phyloP scores from a whole-genome alignment of 148 eudicot species.

The Diospyros lotus region DNA sequence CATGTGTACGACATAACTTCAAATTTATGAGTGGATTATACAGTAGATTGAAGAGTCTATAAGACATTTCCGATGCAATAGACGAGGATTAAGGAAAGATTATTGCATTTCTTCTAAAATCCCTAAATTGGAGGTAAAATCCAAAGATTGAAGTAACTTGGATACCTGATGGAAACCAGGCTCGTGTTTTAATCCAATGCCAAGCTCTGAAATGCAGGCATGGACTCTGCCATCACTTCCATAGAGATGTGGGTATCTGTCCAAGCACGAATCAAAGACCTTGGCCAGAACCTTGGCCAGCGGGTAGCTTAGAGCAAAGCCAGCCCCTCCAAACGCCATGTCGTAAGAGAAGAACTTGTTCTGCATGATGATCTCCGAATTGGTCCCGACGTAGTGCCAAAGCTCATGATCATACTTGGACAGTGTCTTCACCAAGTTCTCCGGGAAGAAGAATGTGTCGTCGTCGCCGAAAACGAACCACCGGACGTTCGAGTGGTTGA shows the following conservation, averaged over 20 bases:
- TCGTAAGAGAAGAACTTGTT: slow-evolving; percentile 43
- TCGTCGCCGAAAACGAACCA: slow-evolving; percentile 93
- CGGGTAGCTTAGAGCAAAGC: slow-evolving; percentile 79
- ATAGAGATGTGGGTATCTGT: slow-evolving; percentile 62
- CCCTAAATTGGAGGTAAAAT: too few relatives aligned
- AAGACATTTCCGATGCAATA: too few relatives aligned
- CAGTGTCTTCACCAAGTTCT: slow-evolving; percentile 54
- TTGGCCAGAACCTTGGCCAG: slow-evolving; percentile 58
- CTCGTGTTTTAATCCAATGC: slow-evolving; percentile 55
- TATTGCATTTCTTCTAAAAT: too few relatives aligned
- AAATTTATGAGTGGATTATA: too few relatives aligned
- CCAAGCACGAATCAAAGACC: slow-evolving; percentile 71
- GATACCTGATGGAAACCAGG: slow-evolving; percentile 92
- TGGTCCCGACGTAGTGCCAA: slow-evolving; percentile 67
- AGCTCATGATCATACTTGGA: slow-evolving; percentile 65
- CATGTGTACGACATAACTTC: too few relatives aligned
- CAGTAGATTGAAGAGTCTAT: too few relatives aligned
- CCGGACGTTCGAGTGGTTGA: slow-evolving; percentile 43
- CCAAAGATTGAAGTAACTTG: not conserved
- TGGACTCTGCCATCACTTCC: slow-evolving; percentile 70
- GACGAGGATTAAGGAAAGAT: too few relatives aligned
- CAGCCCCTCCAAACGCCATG: slow-evolving; percentile 85
- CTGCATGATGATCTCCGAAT: slow-evolving; percentile 55
- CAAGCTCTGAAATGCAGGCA: slow-evolving; percentile 77
- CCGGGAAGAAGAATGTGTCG: slow-evolving; percentile 67